Conservation (phyloP, 2,329 filamentous ascomycete species). For the Microdochium bolleyi region DNA sequence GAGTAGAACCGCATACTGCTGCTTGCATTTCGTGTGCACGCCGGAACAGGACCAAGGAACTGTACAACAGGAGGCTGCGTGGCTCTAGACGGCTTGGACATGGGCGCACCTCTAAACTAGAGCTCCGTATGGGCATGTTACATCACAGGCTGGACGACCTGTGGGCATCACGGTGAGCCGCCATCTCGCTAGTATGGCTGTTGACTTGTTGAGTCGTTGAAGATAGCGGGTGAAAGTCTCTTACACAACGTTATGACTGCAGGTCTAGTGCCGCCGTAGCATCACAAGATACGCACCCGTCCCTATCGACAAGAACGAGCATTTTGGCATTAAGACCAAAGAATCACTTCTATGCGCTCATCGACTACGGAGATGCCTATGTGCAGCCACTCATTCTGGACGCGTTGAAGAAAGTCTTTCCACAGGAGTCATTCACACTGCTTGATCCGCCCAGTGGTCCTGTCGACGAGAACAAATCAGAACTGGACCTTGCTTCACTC, state of each 20-base stretch:
- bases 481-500: constrained; percentile 25
- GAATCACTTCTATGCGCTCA: constrained; percentile 55
- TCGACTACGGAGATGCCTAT: constrained; percentile 83
- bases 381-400: constrained; percentile 77
- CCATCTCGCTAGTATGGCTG: background rate
- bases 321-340: constrained; percentile 12
- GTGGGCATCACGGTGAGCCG: no score
- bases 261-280: background rate
- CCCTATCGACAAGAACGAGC: background rate
- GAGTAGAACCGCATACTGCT: constrained; percentile 38
- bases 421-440: constrained; percentile 43
- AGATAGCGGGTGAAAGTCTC: background rate
- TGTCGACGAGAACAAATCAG: constrained; percentile 11
- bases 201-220: background rate
- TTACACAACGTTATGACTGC: background rate
- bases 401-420: constrained; percentile 59
- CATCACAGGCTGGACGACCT: no score
- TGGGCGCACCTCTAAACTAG: no score
- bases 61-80: no score
- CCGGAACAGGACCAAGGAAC: no score
- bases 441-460: constrained; percentile 35
- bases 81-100: no score
- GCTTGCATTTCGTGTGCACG: no score
- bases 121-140: no score
- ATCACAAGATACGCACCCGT: background rate